phyloP scores from a whole-genome alignment of 2,329 filamentous ascomycete genomes.

The Didymella exigua region DNA sequence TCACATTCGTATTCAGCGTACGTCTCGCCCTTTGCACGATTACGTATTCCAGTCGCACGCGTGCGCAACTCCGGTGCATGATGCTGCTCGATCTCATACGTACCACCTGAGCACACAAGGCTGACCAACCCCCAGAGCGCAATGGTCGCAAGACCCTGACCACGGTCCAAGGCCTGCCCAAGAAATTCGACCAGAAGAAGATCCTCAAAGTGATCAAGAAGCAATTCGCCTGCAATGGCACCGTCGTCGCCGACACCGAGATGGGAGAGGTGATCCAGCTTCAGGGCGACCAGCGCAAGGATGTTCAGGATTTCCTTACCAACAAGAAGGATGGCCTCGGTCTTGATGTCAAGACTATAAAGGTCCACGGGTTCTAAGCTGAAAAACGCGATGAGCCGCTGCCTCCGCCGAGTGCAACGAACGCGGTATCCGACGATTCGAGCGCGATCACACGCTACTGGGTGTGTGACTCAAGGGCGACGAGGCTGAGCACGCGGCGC shows the following conservation, averaged over 20 bases:
- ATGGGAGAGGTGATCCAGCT: conserved; percentile 99
- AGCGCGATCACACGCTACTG: neutral
- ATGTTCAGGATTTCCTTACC: conserved; percentile 95
- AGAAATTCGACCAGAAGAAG: conserved; percentile 99
- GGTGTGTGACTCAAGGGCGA: neutral
- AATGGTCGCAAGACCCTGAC: conserved; percentile 99
- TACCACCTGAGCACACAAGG: conserved; percentile 12
- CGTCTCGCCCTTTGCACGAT: conserved; percentile 50
- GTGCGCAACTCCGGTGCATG: neutral
- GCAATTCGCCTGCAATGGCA: conserved; percentile 99
- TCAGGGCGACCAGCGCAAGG: conserved; percentile 98
- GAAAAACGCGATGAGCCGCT: conserved; percentile 4
- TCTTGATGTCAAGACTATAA: conserved; percentile 95
- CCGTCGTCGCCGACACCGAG: conserved; percentile 91
- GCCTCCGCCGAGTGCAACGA: conserved; percentile 3
- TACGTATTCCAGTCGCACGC: neutral
- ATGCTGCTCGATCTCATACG: neutral
- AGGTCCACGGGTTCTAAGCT: conserved; percentile 62
- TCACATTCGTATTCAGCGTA: conserved; percentile 99
- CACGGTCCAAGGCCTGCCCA: conserved; percentile 97
- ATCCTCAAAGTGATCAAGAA: conserved; percentile 99
- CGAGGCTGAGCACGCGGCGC: neutral
- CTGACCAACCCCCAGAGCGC: conserved; percentile 80
- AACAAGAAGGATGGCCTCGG: conserved; percentile 95
- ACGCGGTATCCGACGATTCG: neutral